Evolutionary conservation across 371 early-diverging fungal species (phyloP), one percentile per base, ranked within the genome.

Genomic region (Mucor velutinosus): DNA sequence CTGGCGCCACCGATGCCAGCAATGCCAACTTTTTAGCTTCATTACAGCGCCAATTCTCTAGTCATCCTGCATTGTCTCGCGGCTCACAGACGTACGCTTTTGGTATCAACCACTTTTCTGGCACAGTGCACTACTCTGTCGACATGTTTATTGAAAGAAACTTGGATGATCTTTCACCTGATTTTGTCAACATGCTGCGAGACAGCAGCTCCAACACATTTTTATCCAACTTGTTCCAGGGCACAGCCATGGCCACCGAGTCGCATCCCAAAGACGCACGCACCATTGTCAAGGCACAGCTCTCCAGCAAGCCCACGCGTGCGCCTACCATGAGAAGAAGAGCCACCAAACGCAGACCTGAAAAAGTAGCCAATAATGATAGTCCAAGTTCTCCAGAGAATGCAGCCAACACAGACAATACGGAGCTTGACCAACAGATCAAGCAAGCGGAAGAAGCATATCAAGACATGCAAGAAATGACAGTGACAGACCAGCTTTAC

Each of bases 131-230:
- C 32, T 95, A 95, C 66, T 85, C 88, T 6, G 81, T 87, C 25
- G 87, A 83, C 56, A 80, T 82, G 19, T 93, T 94, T 72, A 70
- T 91, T 33, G 92, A 90, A 70, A 86, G 86, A 69, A 92, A 94
- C 66, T 75, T 84, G 58, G 94, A 94, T 64, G 84, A 84, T 25
- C 75, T 95, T 7, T 88, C 90, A 60, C 88, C 91, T 4, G 96
- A 95, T 75, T 94, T 94, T 80, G 90, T 94, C 59, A 87, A 87
- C n/a, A 70, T 95, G 56, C 85, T 95, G 78, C 86, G 92, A 43
- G 88, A 79, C 35, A 74, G 64, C 58, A 89, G 86, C 60, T 86
- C 84, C 60, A 95, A 94, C 66, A 76, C 89, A 8, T 97, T 98
- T 75, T 83, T 97, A 30, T 81, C 92, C 27, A 86, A 85, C 43